Conservation (phyloP, 768 basidiomycete species). For the Serendipita vermifera region DNA sequence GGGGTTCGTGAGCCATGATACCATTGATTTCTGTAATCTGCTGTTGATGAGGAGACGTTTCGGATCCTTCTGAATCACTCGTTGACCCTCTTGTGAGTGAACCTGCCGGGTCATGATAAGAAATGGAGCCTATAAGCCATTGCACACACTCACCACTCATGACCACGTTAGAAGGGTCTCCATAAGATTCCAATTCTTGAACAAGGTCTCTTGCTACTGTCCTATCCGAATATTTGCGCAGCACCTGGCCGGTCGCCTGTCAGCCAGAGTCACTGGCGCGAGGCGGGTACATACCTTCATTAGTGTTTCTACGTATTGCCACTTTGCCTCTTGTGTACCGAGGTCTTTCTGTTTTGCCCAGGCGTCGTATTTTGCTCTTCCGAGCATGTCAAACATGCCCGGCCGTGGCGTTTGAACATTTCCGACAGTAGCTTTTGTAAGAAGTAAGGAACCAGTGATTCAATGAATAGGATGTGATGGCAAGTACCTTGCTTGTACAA, state of each 20-base stretch:
- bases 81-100: conserved; percentile 32
- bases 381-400: conserved; percentile 81
- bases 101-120: conserved; percentile 46
- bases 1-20: conserved; percentile 22
- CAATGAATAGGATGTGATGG: background rate
- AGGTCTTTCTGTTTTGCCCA: conserved; percentile 90
- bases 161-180: conserved; percentile 48
- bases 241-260: conserved; percentile 35
- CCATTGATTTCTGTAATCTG: conserved; percentile 28
- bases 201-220: conserved; percentile 63
- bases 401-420: conserved; percentile 71
- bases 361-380: conserved; percentile 92
- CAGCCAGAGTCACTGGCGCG: background rate
- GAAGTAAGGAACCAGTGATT: too few species aligned
- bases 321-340: conserved; percentile 67
- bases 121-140: background rate
- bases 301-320: conserved; percentile 78
- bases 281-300: conserved; percentile 47
- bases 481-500: conserved; percentile 81
- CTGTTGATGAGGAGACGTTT: conserved; percentile 27
- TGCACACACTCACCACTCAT: conserved; percentile 41
- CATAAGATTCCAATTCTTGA: conserved; percentile 63
- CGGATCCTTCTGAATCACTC: conserved; percentile 40
- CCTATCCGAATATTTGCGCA: conserved; percentile 73
- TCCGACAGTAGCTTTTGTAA: conserved; percentile 63